phyloP scores from a whole-genome alignment of 2,329 filamentous ascomycete species.

The Cladosporium colombiae region DNA sequence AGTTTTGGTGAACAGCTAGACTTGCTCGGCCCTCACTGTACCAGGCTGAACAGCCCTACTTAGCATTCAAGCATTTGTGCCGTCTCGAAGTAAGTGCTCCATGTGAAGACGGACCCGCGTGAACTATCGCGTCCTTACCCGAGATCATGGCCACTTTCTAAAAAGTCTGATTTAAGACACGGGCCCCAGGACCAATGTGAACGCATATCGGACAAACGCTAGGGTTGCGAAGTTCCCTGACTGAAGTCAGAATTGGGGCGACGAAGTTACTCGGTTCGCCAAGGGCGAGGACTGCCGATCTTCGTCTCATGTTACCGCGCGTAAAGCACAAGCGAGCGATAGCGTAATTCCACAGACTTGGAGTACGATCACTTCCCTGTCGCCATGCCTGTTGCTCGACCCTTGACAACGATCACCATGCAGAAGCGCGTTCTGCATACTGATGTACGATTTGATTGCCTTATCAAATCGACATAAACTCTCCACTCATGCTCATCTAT shows the following conservation, averaged over 20 bases:
- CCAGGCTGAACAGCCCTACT: background rate
- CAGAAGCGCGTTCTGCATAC: background rate
- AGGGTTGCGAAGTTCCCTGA: background rate
- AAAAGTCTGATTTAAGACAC: background rate
- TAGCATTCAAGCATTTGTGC: background rate
- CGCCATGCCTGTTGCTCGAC: background rate
- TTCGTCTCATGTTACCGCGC: conserved; percentile 8
- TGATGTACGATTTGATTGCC: background rate
- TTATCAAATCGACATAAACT: background rate
- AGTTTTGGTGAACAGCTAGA: background rate
- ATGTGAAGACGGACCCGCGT: background rate
- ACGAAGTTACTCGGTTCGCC: background rate
- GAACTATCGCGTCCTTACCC: background rate
- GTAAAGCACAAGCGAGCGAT: background rate
- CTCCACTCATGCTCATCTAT: background rate
- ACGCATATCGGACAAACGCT: background rate
- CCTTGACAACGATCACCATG: background rate
- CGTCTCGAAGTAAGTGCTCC: background rate
- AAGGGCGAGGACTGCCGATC: background rate
- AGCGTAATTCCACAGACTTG: background rate
- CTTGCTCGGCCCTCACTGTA: background rate
- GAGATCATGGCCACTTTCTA: background rate
- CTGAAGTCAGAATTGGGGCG: background rate
- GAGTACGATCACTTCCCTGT: conserved; percentile 4
- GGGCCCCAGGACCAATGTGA: background rate